Evolutionary conservation across 106 monocot genomes (phyloP).

Genomic region (Xerophyta viscosa): DNA sequence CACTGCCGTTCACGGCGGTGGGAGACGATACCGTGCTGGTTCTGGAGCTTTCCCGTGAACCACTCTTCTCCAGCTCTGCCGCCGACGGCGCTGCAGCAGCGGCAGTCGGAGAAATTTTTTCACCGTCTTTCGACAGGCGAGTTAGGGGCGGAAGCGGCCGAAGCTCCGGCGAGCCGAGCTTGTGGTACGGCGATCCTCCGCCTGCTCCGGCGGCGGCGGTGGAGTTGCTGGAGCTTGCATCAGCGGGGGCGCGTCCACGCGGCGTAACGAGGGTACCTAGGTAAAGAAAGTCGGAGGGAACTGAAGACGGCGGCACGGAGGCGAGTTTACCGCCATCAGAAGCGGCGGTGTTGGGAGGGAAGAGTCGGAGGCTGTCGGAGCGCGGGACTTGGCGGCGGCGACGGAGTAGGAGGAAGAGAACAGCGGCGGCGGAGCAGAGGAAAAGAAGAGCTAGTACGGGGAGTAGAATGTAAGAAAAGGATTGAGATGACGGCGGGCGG

Average conservation of each 20-base stretch:
- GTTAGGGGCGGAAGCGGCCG: conserved; percentile 16
- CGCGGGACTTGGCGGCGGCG: conserved; percentile 8
- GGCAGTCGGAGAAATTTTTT: not conserved
- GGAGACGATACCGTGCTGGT: conserved; percentile 19
- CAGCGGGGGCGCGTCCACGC: not conserved
- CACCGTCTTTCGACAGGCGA: no score
- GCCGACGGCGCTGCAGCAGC: not conserved
- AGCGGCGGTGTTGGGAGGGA: conserved; percentile 15
- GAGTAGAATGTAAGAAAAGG: not conserved
- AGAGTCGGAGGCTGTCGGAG: conserved; percentile 26
- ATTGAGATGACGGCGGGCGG: not conserved
- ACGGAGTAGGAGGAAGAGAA: not conserved
- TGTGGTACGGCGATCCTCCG: conserved; percentile 10
- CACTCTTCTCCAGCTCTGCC: conserved; percentile 3
- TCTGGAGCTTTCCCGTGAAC: conserved; percentile 4
- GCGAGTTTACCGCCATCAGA: conserved; percentile 14
- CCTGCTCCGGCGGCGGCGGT: not conserved
- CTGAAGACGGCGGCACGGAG: conserved; percentile 1
- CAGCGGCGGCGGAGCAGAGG: conserved; percentile 3
- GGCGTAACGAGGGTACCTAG: conserved; percentile 29
- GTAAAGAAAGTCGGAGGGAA: conserved; percentile 28
- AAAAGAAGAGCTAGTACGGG: conserved; percentile 1
- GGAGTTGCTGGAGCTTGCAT: not conserved
- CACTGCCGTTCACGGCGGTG: conserved; percentile 2
- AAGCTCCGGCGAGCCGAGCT: conserved; percentile 38